Base-by-base conservation (phyloP, 2,329 filamentous ascomycete genomes). In the Didymella glomerata region DNA sequence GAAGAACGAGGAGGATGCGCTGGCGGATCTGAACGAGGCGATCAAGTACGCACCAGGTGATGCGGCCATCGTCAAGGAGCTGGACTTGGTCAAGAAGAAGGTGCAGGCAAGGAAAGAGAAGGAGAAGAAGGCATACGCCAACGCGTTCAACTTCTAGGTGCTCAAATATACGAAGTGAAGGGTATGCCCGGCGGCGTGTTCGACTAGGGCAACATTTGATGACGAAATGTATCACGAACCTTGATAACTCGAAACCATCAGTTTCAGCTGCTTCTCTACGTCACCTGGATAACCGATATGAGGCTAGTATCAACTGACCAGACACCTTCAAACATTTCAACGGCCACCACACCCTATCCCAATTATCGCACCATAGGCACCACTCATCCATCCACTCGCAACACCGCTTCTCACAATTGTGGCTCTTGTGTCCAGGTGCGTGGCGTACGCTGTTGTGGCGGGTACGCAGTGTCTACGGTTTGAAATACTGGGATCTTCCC, bases 81-180 rank as follows among this genome's bases (percentile, higher is more conserved):
- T 96, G 54, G 84, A 85, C 18, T 80, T 84, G n/a, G 88, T 95
- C 51, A 96, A 93, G 86, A 89, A 89, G 81, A 87, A 84, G 69
- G 85, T 90, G 25, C 84, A 87, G 11, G 90, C 89, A 57, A 85
- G 90, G 62, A 84, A 87, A 62, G 90, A 90, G 76, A 96, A 93
- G 86, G 92, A 97, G 83, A 96, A 93, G 86, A 92, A 91, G 68
- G 90, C 89, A 6, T 96, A 94, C 77, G 91, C 90, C 82, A 98
- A 96, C 82, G 95, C 96, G 80, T 98, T 98, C 75, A 71, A 76
- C 62, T 76, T 77, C 56, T 60, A 60, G 61, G 60, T 22, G 8
- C 3, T 25, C 6, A 36, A 25, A 2, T 42, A 7, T 10, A 5
- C 3, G 24, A n/a, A 20, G 36, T 20, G 18, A n/a, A 20, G 22